A percentile compares a stretch with the other conserved stretches of the same genome.
Evolutionary conservation across 169 alveolate genomes (phyloP).

Genomic region (Plasmodium vinckei): DNA sequence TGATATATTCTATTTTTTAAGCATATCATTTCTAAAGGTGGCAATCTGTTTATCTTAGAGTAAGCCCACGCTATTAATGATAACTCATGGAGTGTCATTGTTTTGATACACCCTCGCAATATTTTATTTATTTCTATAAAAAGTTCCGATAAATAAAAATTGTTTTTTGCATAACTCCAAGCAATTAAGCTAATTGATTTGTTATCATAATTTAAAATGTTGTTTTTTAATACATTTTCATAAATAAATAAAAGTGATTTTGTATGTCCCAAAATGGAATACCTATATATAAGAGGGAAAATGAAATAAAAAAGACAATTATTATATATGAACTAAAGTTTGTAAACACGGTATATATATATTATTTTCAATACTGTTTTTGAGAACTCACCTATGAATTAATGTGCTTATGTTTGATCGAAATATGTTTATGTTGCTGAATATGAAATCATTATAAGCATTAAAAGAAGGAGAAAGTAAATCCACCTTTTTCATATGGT

Average conservation of each 20-base stretch:
- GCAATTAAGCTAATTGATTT: constrained; percentile 74
- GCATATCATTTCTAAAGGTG: constrained; percentile 74
- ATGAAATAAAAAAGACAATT: constrained; percentile 27
- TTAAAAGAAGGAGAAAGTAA: constrained; percentile 64
- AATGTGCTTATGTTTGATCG: constrained; percentile 77
- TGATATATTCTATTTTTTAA: constrained; percentile 73
- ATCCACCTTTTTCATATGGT: constrained; percentile 74
- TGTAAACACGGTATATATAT: background rate
- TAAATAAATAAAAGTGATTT: constrained; percentile 75
- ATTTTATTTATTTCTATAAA: constrained; percentile 74
- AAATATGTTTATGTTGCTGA: constrained; percentile 54
- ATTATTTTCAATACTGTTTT: constrained; percentile 17
- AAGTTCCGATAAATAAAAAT: constrained; percentile 67
- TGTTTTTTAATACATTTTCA: constrained; percentile 68
- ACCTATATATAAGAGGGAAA: constrained; percentile 19
- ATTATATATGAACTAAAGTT: constrained; percentile 1
- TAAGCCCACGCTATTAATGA: constrained; percentile 76
- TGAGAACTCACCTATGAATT: constrained; percentile 52
- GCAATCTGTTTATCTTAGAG: constrained; percentile 73
- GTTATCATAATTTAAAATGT: constrained; percentile 69
- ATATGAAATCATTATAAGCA: constrained; percentile 68
- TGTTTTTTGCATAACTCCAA: constrained; percentile 76
- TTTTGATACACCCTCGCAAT: constrained; percentile 58
- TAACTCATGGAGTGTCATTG: constrained; percentile 76
- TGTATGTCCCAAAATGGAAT: constrained; percentile 73